A percentile compares a stretch with the other conserved stretches of the same genome.
Conservation (phyloP, 352 stramenopile genomes). For the Peronospora destructor region DNA sequence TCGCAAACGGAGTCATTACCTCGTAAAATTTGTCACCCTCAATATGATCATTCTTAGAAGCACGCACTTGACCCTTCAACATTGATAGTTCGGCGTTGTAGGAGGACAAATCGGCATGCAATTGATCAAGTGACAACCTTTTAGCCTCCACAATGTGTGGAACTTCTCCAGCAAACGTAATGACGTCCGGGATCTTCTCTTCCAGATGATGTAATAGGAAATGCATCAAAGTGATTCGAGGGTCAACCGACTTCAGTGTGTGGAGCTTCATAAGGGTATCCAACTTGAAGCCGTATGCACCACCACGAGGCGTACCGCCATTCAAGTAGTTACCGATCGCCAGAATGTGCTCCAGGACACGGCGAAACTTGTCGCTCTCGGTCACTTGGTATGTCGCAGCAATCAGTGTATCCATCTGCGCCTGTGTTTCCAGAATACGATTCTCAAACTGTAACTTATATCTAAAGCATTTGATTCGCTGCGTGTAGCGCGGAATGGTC, state of each 20-base stretch:
- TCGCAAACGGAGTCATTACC: constrained; percentile 74
- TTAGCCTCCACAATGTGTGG: constrained; percentile 74
- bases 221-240: constrained; percentile 76
- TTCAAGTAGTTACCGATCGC: constrained; percentile 91
- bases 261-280: constrained; percentile 87
- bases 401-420: constrained; percentile 74
- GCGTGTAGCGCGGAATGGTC: constrained; percentile 80
- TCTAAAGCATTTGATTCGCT: constrained; percentile 84
- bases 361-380: constrained; percentile 75
- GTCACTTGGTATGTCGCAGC: constrained; percentile 74
- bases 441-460: constrained; percentile 85
- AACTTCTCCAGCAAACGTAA: constrained; percentile 72
- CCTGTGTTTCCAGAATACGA: constrained; percentile 75
- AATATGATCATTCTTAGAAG: constrained; percentile 69
- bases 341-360: constrained; percentile 78
- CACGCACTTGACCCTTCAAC: constrained; percentile 76
- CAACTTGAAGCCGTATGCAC: constrained; percentile 89
- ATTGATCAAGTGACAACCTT: constrained; percentile 71
- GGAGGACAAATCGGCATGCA: constrained; percentile 67
- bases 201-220: constrained; percentile 73
- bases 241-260: constrained; percentile 76
- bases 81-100: constrained; percentile 83
- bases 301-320: constrained; percentile 77
- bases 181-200: constrained; percentile 67
- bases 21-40: constrained; percentile 72